These are phyloP conservation scores for Naganishia albida DNA, from an alignment of 1,284 basidiomycete species.

Conservation along the genomic window DNA sequence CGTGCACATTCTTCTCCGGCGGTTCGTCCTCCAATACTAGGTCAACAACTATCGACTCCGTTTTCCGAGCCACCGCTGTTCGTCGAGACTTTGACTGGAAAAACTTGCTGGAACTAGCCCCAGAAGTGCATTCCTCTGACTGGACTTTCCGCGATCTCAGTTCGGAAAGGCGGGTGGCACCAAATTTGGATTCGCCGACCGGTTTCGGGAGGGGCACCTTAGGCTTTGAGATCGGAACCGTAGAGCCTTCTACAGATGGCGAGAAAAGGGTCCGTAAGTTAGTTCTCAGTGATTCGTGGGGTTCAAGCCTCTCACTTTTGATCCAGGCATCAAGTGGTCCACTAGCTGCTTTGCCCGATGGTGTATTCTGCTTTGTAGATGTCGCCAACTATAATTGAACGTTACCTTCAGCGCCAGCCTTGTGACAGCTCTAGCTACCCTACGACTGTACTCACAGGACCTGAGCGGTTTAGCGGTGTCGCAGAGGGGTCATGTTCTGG, in stretches of 20 bases:
- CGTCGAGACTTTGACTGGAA: slow-evolving; percentile 27
- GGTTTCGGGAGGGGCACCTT: slow-evolving; percentile 38
- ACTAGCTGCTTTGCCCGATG: slow-evolving; percentile 6
- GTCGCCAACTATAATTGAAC: slow-evolving; percentile 19
- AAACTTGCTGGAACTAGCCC: slow-evolving; percentile 39
- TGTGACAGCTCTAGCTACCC: not conserved
- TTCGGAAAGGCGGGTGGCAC: slow-evolving; percentile 46
- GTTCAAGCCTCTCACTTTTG: slow-evolving; percentile 37
- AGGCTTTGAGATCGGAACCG: slow-evolving; percentile 9
- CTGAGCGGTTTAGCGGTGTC: not conserved
- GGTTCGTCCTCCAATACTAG: slow-evolving; percentile 21
- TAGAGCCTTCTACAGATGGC: slow-evolving; percentile 15
- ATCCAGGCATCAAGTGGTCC: slow-evolving; percentile 51
- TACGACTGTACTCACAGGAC: not conserved
- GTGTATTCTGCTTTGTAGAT: slow-evolving; percentile 35
- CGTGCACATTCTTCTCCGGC: not conserved
- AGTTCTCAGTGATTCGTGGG: not conserved
- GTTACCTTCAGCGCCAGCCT: not conserved
- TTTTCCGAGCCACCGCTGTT: slow-evolving; percentile 14
- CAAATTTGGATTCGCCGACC: slow-evolving; percentile 43
- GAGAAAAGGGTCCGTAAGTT: not conserved
- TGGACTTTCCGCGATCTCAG: slow-evolving; percentile 14
- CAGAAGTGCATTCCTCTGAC: slow-evolving; percentile 14
- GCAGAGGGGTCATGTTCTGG: slow-evolving; percentile 57
- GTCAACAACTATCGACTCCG: slow-evolving; percentile 11